Conservation (phyloP, 129 eudicot species). For the Gnaphalium uliginosum region DNA sequence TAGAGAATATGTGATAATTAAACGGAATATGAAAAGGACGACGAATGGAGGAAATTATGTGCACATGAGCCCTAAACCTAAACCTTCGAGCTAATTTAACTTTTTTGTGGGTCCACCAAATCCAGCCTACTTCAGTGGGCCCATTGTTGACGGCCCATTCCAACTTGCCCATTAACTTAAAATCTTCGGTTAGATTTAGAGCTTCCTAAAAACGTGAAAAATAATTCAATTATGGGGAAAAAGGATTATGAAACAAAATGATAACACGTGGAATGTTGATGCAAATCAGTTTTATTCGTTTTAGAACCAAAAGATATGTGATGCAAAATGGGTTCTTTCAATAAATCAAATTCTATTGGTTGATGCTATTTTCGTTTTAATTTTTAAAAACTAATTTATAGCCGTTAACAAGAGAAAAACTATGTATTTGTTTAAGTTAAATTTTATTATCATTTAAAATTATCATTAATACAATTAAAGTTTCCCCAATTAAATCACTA, state of each 20-base stretch:
- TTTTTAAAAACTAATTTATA: too few species aligned
- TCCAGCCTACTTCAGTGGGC: slow-evolving; percentile 35
- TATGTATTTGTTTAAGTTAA: too few species aligned
- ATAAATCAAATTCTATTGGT: too few species aligned
- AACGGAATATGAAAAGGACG: slow-evolving; percentile 29
- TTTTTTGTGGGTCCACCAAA: slow-evolving; percentile 37
- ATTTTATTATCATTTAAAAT: too few species aligned
- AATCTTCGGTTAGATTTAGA: slow-evolving; percentile 20
- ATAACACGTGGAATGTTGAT: slow-evolving; percentile 9
- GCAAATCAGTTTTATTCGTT: background rate
- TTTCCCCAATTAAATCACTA: too few species aligned
- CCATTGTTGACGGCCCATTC: slow-evolving; percentile 3
- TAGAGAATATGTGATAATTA: slow-evolving; percentile 1
- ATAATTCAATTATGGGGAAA: background rate
- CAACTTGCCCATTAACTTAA: background rate
- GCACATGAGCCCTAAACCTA: slow-evolving; percentile 21
- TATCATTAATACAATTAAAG: too few species aligned
- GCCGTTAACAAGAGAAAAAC: too few species aligned
- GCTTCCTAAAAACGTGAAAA: background rate
- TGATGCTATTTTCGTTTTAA: too few species aligned
- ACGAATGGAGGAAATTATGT: slow-evolving; percentile 27
- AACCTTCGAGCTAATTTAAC: slow-evolving; percentile 18
- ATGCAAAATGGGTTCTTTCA: background rate
- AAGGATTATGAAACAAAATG: background rate
- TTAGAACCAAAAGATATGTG: too few species aligned